Evolutionary conservation across 2,329 filamentous ascomycete species (phyloP), one percentile per base, ranked within the genome.

Genomic region (Saccharata proteae): DNA sequence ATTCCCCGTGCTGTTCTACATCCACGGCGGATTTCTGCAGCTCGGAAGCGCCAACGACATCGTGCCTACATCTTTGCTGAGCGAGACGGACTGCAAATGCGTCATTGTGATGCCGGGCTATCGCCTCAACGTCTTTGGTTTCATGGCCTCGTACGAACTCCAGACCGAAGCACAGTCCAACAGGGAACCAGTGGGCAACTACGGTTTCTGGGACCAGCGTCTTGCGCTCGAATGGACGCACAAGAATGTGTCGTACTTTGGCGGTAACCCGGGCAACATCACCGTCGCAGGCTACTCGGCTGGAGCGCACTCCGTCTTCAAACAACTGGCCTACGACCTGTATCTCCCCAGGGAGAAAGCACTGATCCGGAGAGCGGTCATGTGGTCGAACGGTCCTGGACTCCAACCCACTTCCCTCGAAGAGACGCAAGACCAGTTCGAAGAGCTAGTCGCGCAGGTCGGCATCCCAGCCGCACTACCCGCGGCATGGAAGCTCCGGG

Each of bases 1-100:
- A 11, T 74, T 69, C 68, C 70, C 70, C 4, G 68, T 74, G 0
- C 57, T 69, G 30, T 64, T 74, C 41, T 73, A 62, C 46, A 68
- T 73, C 27, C 69, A 69, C 40, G 65, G 65, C 18, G 69, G 70
- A 3, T 74, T 70, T 43, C 54, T 74, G 14, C 70, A 74, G 48
- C 65, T 64, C 36, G 70, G 70, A 13, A 55, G 47, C 7, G 58
- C 69, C 0, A 72, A 71, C 38, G 52, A 55, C 15, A 49, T 56
- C 16, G 57, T 62, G 28, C 46, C 62, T 2, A 54, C 55, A 3
- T 55, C 57, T 1, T 49, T 74, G 24, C 47, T 73, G 5, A 57
- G 54, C 21, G 64, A 70, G 29, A 66, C 66, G 0, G 49, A 49
- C 6, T 59, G 67, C 39, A 53, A 60, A 6, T 61, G 59, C 32